phyloP scores from a whole-genome alignment of 768 basidiomycete genomes.

The Serendipita sp. region DNA sequence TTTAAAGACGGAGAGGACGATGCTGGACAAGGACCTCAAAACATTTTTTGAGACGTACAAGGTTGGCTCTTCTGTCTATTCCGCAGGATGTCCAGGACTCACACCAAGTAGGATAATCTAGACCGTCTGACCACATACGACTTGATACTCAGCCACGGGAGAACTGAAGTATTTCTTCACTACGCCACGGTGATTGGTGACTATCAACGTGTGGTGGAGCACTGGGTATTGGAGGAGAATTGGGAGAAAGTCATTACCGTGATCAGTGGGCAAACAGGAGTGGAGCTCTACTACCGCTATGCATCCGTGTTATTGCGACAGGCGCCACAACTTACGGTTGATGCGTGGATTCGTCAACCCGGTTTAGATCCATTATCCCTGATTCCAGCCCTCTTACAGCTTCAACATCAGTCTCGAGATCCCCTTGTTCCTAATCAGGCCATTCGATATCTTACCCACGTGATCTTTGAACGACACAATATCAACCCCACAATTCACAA shows the following conservation, averaged over 20 bases:
- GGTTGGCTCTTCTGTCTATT: constrained; percentile 26
- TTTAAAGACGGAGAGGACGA: constrained; percentile 54
- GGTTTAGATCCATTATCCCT: constrained; percentile 67
- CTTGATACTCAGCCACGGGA: constrained; percentile 82
- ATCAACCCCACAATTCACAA: constrained; percentile 85
- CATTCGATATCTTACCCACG: constrained; percentile 72
- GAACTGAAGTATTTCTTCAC: constrained; percentile 81
- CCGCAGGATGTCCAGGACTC: not conserved
- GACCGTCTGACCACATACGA: constrained; percentile 79
- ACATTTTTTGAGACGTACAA: constrained; percentile 92
- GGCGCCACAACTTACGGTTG: constrained; percentile 76
- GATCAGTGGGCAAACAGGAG: constrained; percentile 77
- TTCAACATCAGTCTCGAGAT: constrained; percentile 56
- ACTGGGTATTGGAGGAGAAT: constrained; percentile 84
- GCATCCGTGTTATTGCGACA: constrained; percentile 75
- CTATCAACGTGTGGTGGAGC: constrained; percentile 66
- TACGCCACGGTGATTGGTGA: constrained; percentile 75
- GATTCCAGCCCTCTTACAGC: constrained; percentile 72
- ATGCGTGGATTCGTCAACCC: constrained; percentile 77
- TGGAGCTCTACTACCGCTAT: constrained; percentile 87
- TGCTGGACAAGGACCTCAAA: constrained; percentile 82
- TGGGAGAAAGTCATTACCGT: constrained; percentile 83
- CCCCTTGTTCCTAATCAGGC: constrained; percentile 69
- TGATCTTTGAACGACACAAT: constrained; percentile 65
- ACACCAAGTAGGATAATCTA: constrained; percentile 47